A percentile compares a stretch with the other conserved stretches of the same genome.
These are phyloP conservation scores for Ceratobasidium sp. DNA, from an alignment of 1,284 basidiomycete species.

Conservation along the genomic window DNA sequence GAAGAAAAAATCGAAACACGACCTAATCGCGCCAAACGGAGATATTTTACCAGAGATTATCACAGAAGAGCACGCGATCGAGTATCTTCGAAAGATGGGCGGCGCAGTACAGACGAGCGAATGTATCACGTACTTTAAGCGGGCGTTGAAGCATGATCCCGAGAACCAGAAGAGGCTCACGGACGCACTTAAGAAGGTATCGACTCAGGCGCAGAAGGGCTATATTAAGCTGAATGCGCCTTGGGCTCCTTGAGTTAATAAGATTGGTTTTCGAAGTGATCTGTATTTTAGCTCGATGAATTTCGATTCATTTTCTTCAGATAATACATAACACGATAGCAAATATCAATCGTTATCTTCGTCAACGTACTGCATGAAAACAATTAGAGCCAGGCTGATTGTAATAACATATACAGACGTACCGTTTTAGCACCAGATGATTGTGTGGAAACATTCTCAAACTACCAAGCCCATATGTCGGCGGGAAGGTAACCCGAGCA, in stretches of 20 bases:
- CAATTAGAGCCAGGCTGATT: not conserved
- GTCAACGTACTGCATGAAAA: constrained; percentile 11
- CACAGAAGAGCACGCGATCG: constrained; percentile 39
- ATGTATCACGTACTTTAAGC: constrained; percentile 40
- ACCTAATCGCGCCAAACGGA: constrained; percentile 35
- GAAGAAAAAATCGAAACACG: constrained; percentile 44
- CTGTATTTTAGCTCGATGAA: not conserved
- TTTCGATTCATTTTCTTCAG: constrained; percentile 20
- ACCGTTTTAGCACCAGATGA: constrained; percentile 32
- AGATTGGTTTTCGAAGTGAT: not conserved
- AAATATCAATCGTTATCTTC: constrained; percentile 5
- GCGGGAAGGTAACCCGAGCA: constrained; percentile 2
- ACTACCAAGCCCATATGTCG: not conserved
- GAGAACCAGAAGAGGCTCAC: constrained; percentile 37
- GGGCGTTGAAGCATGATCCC: constrained; percentile 43
- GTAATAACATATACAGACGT: not conserved
- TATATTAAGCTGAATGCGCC: constrained; percentile 40
- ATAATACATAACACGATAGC: constrained; percentile 1
- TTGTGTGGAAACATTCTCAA: constrained; percentile 25
- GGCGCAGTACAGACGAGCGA: constrained; percentile 40
- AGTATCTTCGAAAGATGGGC: constrained; percentile 43
- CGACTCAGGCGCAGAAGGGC: constrained; percentile 39
- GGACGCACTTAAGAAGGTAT: constrained; percentile 39
- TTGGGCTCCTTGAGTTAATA: constrained; percentile 1
- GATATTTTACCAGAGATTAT: constrained; percentile 36